These are phyloP conservation scores for Teratosphaeria zuluensis DNA, from an alignment of 2,329 filamentous ascomycete genomes.

Conservation along the genomic window DNA sequence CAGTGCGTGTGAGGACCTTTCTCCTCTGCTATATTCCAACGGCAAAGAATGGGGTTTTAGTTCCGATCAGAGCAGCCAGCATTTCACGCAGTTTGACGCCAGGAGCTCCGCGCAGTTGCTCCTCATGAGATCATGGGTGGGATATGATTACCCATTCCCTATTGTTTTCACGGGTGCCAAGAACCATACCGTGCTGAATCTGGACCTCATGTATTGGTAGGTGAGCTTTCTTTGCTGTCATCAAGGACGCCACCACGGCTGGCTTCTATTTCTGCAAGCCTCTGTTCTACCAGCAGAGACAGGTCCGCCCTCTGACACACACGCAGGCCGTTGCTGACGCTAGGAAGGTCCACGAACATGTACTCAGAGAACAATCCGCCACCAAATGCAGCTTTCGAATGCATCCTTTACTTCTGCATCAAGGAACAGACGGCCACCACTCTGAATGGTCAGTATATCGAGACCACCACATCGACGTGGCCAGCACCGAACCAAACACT, in stretches of 20 bases:
- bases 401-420: neutral
- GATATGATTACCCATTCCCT: neutral
- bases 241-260: too few relatives aligned
- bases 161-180: neutral
- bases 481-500: neutral
- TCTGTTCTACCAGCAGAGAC: too few relatives aligned
- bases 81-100: neutral
- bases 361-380: neutral
- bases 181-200: neutral
- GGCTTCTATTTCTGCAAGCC: neutral
- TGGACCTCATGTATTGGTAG: neutral
- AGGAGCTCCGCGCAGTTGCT: neutral
- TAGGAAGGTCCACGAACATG: neutral
- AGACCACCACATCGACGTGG: neutral
- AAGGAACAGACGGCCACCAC: neutral
- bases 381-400: neutral
- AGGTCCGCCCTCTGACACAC: too few relatives aligned
- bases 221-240: too few relatives aligned
- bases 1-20: conserved; percentile 7
- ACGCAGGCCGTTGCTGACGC: neutral
- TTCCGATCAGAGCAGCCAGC: neutral
- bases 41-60: neutral
- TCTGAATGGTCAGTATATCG: neutral
- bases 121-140: neutral
- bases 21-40: neutral